Base-by-base conservation (phyloP, 1,284 basidiomycete genomes). In the Papiliotrema terrestris region DNA sequence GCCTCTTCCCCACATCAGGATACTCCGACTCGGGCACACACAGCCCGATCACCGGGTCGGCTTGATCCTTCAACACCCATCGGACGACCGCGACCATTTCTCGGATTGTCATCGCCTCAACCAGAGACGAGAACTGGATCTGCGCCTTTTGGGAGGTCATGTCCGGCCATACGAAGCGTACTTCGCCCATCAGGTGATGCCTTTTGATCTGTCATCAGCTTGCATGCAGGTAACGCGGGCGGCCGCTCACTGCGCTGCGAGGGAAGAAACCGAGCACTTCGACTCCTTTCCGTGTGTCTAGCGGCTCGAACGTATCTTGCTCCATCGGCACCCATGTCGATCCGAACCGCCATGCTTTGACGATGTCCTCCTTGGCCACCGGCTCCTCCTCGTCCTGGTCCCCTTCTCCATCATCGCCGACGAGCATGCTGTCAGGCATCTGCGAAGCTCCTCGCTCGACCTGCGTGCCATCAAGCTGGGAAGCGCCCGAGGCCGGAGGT, bases 261-360 rank as follows among this genome's bases (percentile, higher is more conserved):
- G 80, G 81, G 73, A 94, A 87, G 78, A 97, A 95, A 0, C 87
- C 88, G 59, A 89, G 84, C 43, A 98, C 84, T 56, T 96, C 91
- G 38, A 97, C 86, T 1, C 92, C 91, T 66, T 86, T 87, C 66
- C 79, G 82, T 1, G 91, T 89, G 3, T 80, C 78, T 29, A 92
- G 77, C 52, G 80, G 82, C 41, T 83, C 82, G 63, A 92, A 94
- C 49, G 86, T 88, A 43, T 80, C 80, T 39, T 90, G 88, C 2
- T 89, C 86, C 72, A 87, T 86, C 2, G 91, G 90, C 1, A 86
- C 86, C 73, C 92, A 91, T 2, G 87, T 89, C 3, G 88, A 86
- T 5, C 95, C 95, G 63, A 97, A 96, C 72, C 91, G 89, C 82
- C 89, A 97, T 0, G 92, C 95, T 59, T 83, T 82, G 20, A 75